Conservation (phyloP, 2,329 filamentous ascomycete genomes). For the Alternaria viburni region DNA sequence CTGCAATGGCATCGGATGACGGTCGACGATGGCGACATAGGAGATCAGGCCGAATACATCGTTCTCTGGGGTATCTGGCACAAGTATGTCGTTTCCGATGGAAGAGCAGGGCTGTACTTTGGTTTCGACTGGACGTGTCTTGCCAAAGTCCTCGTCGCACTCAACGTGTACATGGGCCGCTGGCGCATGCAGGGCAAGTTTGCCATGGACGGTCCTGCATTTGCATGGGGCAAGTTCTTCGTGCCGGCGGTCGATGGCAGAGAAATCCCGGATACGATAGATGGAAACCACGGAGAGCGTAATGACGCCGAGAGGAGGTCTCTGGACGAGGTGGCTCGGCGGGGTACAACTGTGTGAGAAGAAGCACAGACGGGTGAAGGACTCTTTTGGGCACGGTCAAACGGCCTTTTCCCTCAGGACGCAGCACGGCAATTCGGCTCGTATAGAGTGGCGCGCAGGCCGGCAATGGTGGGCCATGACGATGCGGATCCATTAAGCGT, state of each 20-base stretch:
- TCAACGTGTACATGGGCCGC: slow-evolving; percentile 40
- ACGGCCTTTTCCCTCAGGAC: slow-evolving; percentile 1
- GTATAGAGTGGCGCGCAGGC: slow-evolving; percentile 5
- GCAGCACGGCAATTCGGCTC: slow-evolving; percentile 11
- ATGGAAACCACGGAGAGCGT: neutral
- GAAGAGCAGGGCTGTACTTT: slow-evolving; percentile 25
- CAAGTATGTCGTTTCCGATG: slow-evolving; percentile 11
- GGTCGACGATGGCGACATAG: slow-evolving; percentile 9
- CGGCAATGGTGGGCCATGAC: slow-evolving; percentile 1
- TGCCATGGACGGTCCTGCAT: slow-evolving; percentile 27
- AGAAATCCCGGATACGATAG: slow-evolving; percentile 1
- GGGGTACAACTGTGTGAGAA: neutral
- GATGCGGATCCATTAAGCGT: neutral
- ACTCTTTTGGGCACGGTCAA: slow-evolving; percentile 5
- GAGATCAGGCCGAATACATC: slow-evolving; percentile 14
- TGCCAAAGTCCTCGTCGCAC: slow-evolving; percentile 31
- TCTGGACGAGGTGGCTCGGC: neutral
- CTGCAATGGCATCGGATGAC: slow-evolving; percentile 33
- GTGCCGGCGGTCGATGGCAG: slow-evolving; percentile 12
- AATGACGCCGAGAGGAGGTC: neutral
- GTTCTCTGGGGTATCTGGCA: slow-evolving; percentile 28
- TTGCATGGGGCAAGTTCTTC: slow-evolving; percentile 32
- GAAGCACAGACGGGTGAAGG: neutral
- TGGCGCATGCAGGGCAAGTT: slow-evolving; percentile 35
- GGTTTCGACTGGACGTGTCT: slow-evolving; percentile 27